Evolutionary conservation across 2,329 filamentous ascomycete genomes (phyloP).

Genomic region (Neurospora crassa): DNA sequence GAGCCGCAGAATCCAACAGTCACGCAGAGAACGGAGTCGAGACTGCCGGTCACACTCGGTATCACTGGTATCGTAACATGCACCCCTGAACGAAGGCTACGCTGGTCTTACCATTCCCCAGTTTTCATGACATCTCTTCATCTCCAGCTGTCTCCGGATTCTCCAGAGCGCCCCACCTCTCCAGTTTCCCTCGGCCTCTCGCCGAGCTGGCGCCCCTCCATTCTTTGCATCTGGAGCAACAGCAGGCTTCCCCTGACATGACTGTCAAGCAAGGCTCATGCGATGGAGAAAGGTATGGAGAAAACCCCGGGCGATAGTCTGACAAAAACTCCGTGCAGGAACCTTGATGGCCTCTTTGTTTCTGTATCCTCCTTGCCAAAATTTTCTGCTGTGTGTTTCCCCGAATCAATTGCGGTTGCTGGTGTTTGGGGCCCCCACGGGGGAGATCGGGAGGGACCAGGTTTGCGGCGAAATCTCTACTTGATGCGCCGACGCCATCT

Average conservation of each 20-base stretch:
- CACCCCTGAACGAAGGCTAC: background rate
- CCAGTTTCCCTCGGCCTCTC: background rate
- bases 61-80: background rate
- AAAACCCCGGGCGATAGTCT: background rate
- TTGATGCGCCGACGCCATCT: background rate
- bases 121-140: background rate
- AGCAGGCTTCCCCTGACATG: background rate
- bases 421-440: background rate
- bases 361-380: background rate
- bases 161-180: background rate
- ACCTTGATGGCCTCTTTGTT: background rate
- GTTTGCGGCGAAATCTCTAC: background rate
- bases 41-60: background rate
- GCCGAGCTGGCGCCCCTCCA: background rate
- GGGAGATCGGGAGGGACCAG: background rate
- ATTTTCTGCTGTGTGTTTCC: background rate
- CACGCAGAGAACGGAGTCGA: background rate
- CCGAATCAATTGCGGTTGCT: background rate
- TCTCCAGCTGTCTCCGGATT: background rate
- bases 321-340: background rate
- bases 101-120: background rate
- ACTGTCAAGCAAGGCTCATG: background rate
- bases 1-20: background rate
- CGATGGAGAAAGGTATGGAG: background rate
- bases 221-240: background rate